Conservation (phyloP, 495 filamentous ascomycete species). For the Penicillium ochrochloron region DNA sequence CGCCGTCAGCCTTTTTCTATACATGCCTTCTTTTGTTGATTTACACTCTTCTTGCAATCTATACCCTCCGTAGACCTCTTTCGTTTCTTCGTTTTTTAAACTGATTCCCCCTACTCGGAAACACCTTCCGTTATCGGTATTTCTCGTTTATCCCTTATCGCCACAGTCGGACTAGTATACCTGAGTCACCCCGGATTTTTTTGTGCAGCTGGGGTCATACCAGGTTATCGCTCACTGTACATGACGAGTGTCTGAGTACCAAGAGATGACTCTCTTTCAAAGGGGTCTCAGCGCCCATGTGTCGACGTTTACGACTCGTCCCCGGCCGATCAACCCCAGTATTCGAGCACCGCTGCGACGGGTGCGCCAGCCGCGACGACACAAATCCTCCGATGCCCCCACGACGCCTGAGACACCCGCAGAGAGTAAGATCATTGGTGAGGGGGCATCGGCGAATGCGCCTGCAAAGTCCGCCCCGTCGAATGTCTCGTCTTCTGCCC, state of each 20-base stretch:
- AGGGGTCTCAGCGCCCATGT: conserved; percentile 22
- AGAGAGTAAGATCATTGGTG: conserved; percentile 8
- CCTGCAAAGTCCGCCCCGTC: conserved; percentile 10
- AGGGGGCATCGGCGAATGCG: conserved; percentile 4
- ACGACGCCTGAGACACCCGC: conserved; percentile 18
- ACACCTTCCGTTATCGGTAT: conserved; percentile 18
- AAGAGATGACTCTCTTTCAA: conserved; percentile 29
- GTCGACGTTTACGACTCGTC: conserved; percentile 27
- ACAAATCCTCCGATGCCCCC: conserved; percentile 30
- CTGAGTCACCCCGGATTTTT: conserved; percentile 5
- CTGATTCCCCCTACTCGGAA: conserved; percentile 3
- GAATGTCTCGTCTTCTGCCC: conserved; percentile 5
- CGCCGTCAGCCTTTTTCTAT: background rate
- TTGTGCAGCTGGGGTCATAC: background rate
- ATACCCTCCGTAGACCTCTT: background rate
- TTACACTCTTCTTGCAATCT: background rate
- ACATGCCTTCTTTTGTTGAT: background rate
- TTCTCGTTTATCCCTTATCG: conserved; percentile 24
- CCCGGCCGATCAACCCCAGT: conserved; percentile 22
- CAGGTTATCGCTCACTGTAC: background rate
- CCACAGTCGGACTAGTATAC: conserved; percentile 20
- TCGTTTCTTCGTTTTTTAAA: background rate
- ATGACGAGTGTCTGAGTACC: conserved; percentile 16
- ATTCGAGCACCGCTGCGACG: conserved; percentile 27
- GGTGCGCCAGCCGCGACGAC: conserved; percentile 35